Base-by-base conservation (phyloP, 331 rosid genomes). In the Malus hybrid region DNA sequence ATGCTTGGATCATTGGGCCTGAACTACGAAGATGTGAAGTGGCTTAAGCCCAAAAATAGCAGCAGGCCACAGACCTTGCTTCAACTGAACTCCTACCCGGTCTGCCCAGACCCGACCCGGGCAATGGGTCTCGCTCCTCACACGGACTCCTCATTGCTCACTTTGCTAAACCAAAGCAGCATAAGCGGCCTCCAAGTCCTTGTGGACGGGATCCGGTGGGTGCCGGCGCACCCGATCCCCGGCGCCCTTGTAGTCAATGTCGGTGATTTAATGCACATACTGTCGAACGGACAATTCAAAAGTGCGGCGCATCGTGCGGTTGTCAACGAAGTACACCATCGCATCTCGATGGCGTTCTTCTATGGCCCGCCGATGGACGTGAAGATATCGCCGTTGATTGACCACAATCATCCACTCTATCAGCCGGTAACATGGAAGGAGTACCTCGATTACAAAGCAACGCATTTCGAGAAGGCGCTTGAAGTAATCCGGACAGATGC, bases 121-220 rank as follows among this genome's bases (percentile, higher is more conserved):
- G 85, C 83, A 32, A 79, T 85, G 84, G 92, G 92, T 70, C 5
- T 88, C 44, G 85, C 83, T 36, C 85, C 86, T 20, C 89, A 85
- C 16, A 81, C 86, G 0, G 88, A 85, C 80, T 74, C 92, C 3
- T 85, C 92, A 1, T 1, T 83, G 11, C 34, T 88, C 59, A 85
- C 92, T 29, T 20, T 85, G 61, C 62, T 88, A 10, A 39, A 39
- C 46, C 46, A 39, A 39, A 39, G 46, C 46, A 9, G 46, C 4
- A 39, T 39, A 39, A 39, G 46, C 46, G 46, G 46, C 46, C 46
- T 39, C 12, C 46, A 39, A 1, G 73, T 85, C 15, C 50, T 33
- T 0, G 0, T 18, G 59, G 72, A 75, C 1, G 80, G 12, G 46
- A 39, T 9, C 46, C 12, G 46, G 71, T 88, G 92, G 89, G 52